Base-by-base conservation (phyloP, 225 moss, liverwort and hornwort genomes). In the Rhytidiadelphus loreus region DNA sequence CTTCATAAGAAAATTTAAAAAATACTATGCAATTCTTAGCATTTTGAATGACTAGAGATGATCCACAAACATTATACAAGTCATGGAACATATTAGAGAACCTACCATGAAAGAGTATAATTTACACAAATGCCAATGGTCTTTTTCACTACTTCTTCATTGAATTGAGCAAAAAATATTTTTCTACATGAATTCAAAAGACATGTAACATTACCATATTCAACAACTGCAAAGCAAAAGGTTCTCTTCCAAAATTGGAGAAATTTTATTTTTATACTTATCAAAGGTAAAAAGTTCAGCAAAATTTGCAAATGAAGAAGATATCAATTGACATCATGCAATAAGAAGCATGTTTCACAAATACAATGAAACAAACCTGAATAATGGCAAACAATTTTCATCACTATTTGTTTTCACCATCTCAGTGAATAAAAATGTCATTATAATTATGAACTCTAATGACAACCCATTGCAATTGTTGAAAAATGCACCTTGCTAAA, bases 181-280 rank as follows among this genome's bases (percentile, higher is more conserved):
- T 43, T 43, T 44, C 4, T 28, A 44, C 2, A 29, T 44, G 17
- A 28, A 28, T 44, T 28, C 28, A 44, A 72, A 43, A 28, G 9
- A 10, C 0, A 0, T 0, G 0, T 17, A 26, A 16, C 1, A 28
- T 72, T 26, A 71, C 1, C 1, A 16, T 28, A 28, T 72, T 44
- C 19, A 44, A 10, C 4, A 72, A 72, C 6, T 28, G 10, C 5
- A 28, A 44, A 29, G 17, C 70, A 44, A 72, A 17, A 28, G 1
- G 5, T 41, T 70, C 14, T 12, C 6, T 35, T 35, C 3, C 5
- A 65, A 21, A 25, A 69, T 2, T 23, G 69, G 69, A 69, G 2
- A 7, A 39, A 69, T 39, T 33, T 17, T 8, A 64, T 33, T 33
- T 62, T 64, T 63, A 64, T 64, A n/a, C 4, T 25, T 70, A 14